These are phyloP conservation scores for Stephania japonica DNA, from an alignment of 164 flowering plant genomes.

Conservation along the genomic window DNA sequence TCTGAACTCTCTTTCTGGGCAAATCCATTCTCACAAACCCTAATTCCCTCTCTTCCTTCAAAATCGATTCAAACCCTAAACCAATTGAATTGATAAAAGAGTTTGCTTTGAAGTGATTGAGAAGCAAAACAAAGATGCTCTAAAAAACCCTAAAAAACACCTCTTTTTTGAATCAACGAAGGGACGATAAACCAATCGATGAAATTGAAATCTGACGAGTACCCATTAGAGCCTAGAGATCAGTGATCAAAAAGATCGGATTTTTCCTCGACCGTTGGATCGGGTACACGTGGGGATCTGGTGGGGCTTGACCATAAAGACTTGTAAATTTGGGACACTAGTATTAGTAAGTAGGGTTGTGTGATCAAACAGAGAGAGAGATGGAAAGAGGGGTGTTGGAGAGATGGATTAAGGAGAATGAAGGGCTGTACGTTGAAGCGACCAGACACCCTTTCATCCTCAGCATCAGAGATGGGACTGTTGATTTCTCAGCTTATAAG, in stretches of 20 bases:
- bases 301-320: not conserved
- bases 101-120: not conserved
- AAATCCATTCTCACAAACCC: conserved; percentile 32
- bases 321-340: not conserved
- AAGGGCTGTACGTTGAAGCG: conserved; percentile 38
- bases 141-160: not conserved
- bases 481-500: conserved; percentile 61
- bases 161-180: too few species aligned
- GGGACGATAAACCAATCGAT: too few species aligned
- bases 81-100: not conserved
- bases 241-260: too few species aligned
- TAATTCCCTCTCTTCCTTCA: not conserved
- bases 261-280: not conserved
- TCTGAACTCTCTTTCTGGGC: conserved; percentile 47
- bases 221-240: too few species aligned
- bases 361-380: conserved; percentile 3
- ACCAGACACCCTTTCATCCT: conserved; percentile 74
- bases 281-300: not conserved
- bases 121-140: not conserved
- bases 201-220: too few species aligned
- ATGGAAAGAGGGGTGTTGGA: conserved; percentile 26
- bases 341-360: not conserved
- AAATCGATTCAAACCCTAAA: not conserved
- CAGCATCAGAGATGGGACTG: conserved; percentile 63
- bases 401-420: conserved; percentile 59